Percentiles rank a stretch among this genome's conserved stretches.
Evolutionary conservation across 2,329 filamentous ascomycete species (phyloP).

Genomic region (Lachnellula occidentalis): DNA sequence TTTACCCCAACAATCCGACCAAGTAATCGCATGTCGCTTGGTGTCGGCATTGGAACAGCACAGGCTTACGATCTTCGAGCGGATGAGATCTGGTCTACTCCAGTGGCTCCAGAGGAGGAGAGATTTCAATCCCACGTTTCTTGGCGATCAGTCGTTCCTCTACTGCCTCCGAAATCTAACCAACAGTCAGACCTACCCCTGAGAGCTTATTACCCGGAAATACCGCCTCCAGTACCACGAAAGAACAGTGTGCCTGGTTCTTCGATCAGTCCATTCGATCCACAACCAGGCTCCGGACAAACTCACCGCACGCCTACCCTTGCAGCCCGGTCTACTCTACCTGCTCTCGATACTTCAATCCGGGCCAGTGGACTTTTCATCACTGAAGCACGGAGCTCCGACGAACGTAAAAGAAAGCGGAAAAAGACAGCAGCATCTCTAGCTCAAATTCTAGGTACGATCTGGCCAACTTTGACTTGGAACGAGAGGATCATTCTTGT

Average conservation of each 20-base stretch:
- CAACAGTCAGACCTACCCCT: background rate
- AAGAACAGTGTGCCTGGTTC: background rate
- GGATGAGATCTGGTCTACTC: slow-evolving; percentile 17
- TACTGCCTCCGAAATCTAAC: background rate
- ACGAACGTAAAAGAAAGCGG: slow-evolving; percentile 3
- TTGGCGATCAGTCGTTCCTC: background rate
- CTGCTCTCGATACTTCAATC: background rate
- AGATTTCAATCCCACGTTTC: background rate
- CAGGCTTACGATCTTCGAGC: slow-evolving; percentile 17
- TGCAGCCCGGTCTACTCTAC: background rate
- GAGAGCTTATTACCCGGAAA: background rate
- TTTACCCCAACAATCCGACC: background rate
- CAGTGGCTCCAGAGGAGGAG: background rate
- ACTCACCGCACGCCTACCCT: background rate
- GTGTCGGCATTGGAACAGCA: slow-evolving; percentile 10
- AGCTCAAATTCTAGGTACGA: slow-evolving; percentile 55
- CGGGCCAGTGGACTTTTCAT: background rate
- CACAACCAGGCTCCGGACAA: background rate
- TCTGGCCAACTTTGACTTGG: slow-evolving; percentile 60
- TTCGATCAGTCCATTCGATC: background rate
- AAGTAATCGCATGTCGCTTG: slow-evolving; percentile 10
- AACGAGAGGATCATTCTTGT: slow-evolving; percentile 50
- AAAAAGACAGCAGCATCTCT: slow-evolving; percentile 33
- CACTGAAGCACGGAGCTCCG: background rate
- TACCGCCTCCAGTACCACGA: background rate